Conservation (phyloP, 495 filamentous ascomycete species). For the Penicillium samsonianum region DNA sequence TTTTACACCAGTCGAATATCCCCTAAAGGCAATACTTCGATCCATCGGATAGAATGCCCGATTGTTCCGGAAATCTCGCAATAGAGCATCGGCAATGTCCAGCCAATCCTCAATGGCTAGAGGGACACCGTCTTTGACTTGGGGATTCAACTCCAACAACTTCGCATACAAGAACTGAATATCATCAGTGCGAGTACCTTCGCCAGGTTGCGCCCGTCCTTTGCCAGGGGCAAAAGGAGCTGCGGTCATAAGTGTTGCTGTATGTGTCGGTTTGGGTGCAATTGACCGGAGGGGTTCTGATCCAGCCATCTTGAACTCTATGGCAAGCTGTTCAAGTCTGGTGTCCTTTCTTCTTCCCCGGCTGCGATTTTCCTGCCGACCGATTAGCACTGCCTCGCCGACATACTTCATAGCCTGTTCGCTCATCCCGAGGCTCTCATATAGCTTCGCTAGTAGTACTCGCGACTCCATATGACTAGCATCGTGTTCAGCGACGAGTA, state of each 20-base stretch:
- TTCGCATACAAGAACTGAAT: conserved; percentile 59
- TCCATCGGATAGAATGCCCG: conserved; percentile 76
- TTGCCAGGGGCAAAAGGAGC: conserved; percentile 20
- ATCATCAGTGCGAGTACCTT: conserved; percentile 50
- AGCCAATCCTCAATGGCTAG: conserved; percentile 67
- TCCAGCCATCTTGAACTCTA: conserved; percentile 39
- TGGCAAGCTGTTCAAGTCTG: conserved; percentile 45
- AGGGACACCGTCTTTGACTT: conserved; percentile 51
- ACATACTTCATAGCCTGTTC: conserved; percentile 73
- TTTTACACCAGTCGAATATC: conserved; percentile 56
- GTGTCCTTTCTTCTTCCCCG: conserved; percentile 42
- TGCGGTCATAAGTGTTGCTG: conserved; percentile 22
- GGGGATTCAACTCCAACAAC: conserved; percentile 52
- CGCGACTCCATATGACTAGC: conserved; percentile 68
- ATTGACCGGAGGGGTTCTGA: conserved; percentile 15
- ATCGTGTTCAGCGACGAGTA: conserved; percentile 69
- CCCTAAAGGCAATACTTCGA: conserved; percentile 67
- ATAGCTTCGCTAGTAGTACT: conserved; percentile 75
- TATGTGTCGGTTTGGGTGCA: conserved; percentile 35
- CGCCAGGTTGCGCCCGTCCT: conserved; percentile 28
- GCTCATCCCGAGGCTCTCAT: conserved; percentile 66
- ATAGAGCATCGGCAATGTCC: conserved; percentile 68
- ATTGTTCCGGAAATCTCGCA: conserved; percentile 77
- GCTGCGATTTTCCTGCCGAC: conserved; percentile 41
- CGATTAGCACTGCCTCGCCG: conserved; percentile 69